Base-by-base conservation (phyloP, 805 yeast species). In the Saturnispora sanitii region DNA sequence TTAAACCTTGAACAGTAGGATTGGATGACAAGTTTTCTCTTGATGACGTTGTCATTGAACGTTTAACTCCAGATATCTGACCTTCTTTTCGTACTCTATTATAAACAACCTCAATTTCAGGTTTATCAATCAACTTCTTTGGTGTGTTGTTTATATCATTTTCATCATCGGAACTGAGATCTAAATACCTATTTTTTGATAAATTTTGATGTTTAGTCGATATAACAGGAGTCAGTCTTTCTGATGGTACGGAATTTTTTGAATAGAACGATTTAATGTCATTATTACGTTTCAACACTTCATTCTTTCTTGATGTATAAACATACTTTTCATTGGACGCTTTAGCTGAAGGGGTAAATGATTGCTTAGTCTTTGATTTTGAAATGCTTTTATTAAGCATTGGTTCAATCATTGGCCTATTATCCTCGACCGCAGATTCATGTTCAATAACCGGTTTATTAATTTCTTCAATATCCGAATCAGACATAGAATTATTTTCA, bases 401-500 rank as follows among this genome's bases (percentile, higher is more conserved):
- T 19, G 33, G 20, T n/a, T 20, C 16, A 18, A 19, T 7, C 6
- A 6, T 13, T 4, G 35, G 7, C 17, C 18, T 17, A 4, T 12
- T 20, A 23, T 34, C 37, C 11, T 34, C 33, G 7, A 17, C 19
- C 2, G 21, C 33, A 18, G 13, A 20, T 7, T 7, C 5, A 11
- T 21, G 21, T 12, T 17, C 17, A 30, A 17, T 17, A 15, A 17
- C 15, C 9, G n/a, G 21, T 6, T 17, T 30, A 30, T 30, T 7
- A 17, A n/a, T n/a, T 17, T 13, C 22, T 17, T 32, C 5, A 16
- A 22, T 13, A 7, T 7, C 13, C 2, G 3, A 17, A 23, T 12
- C 4, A 15, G 27, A 16, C 6, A 12, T 27, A 6, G 8, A 6
- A 27, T 27, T n/a, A 6, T 18, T 45, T n/a, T 45, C 48, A 4